Evolutionary conservation across 1,139 yeast species (phyloP).

Genomic region (Magnusiomyces clavatus): DNA sequence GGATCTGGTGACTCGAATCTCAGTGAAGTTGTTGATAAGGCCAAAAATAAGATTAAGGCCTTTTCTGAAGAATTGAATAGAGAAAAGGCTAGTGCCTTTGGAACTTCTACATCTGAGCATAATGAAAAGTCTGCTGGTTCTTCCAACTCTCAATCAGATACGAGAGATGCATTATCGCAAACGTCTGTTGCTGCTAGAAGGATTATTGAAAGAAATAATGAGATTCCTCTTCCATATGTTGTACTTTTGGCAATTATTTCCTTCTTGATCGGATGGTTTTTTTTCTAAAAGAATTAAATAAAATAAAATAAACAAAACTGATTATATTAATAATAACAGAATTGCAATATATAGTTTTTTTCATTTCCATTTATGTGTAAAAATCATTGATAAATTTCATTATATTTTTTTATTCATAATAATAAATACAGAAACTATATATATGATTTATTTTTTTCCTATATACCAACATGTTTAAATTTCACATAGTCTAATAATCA

Average conservation of each 20-base stretch:
- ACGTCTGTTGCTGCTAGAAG: neutral
- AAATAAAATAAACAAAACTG: neutral
- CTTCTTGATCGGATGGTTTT: slow-evolving; percentile 7
- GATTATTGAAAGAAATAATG: neutral
- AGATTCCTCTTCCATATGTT: slow-evolving; percentile 1
- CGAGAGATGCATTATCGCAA: neutral
- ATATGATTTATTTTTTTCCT: no score
- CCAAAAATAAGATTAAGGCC: neutral
- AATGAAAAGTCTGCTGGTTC: neutral
- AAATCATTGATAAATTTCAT: no score
- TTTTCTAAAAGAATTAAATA: neutral
- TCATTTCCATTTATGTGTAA: no score
- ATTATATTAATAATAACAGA: no score
- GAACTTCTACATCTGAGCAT: neutral
- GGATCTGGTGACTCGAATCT: neutral
- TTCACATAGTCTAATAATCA: slow-evolving; percentile 62
- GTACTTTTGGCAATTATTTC: neutral
- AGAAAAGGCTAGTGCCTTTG: neutral
- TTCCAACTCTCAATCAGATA: neutral
- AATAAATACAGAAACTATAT: no score
- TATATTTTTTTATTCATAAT: no score
- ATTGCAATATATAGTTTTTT: no score
- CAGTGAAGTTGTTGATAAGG: neutral
- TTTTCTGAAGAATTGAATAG: neutral
- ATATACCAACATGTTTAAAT: no score